These are phyloP conservation scores for Xylaria curta DNA, from an alignment of 495 filamentous ascomycete species.

Conservation along the genomic window DNA sequence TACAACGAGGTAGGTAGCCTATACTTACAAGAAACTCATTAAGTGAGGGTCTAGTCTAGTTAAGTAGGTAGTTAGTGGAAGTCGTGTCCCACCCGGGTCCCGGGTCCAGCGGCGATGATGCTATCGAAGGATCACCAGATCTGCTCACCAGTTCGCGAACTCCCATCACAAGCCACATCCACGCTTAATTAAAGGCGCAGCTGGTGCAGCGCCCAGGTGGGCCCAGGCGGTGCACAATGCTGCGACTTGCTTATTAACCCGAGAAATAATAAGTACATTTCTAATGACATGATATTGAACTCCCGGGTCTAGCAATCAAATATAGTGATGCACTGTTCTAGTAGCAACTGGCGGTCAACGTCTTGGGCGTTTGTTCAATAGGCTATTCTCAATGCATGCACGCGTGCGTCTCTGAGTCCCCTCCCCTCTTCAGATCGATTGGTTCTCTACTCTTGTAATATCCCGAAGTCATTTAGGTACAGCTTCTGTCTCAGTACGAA, in stretches of 20 bases:
- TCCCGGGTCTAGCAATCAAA: too few relatives aligned
- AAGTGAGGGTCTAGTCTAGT: neutral
- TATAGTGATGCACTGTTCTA: neutral
- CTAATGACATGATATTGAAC: too few relatives aligned
- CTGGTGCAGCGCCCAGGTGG: constrained; percentile 10
- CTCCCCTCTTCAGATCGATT: neutral
- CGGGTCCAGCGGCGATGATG: constrained; percentile 1
- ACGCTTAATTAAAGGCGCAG: constrained; percentile 5
- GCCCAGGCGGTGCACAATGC: neutral
- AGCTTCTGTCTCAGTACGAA: neutral
- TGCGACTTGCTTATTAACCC: neutral
- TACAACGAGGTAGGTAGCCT: neutral
- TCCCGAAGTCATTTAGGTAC: neutral
- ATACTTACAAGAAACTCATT: neutral
- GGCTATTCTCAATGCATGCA: neutral
- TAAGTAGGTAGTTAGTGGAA: too few relatives aligned
- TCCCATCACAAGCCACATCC: constrained; percentile 25
- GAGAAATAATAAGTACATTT: neutral
- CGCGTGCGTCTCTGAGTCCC: neutral
- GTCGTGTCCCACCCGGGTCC: constrained; percentile 4
- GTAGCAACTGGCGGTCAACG: neutral
- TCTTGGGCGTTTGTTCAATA: too few relatives aligned
- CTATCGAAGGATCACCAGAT: constrained; percentile 15
- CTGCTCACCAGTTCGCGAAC: constrained; percentile 22
- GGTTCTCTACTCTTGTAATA: neutral